Percentiles rank a stretch among this genome's conserved stretches.
phyloP scores from a whole-genome alignment of 1,139 yeast species.

The Saccharomyces hybrid region DNA sequence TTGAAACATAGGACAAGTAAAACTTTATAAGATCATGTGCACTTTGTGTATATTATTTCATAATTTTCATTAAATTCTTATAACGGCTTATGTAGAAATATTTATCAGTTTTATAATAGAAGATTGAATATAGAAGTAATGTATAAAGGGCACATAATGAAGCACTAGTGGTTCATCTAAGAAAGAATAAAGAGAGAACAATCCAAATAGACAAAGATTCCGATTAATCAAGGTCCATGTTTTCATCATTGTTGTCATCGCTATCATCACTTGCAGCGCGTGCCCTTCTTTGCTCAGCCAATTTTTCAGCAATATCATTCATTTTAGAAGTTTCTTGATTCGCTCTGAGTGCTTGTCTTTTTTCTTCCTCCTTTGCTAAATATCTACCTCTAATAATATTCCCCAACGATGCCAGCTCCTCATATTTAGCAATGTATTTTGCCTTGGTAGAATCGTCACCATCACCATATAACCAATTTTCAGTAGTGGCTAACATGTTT shows the following conservation, averaged over 20 bases:
- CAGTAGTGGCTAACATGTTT: slow-evolving; percentile 73
- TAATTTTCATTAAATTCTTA: neutral
- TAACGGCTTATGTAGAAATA: neutral
- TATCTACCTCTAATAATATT: slow-evolving; percentile 94
- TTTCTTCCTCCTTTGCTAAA: slow-evolving; percentile 90
- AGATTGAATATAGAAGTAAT: neutral
- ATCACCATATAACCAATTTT: slow-evolving; percentile 97
- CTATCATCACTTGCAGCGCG: slow-evolving; percentile 34
- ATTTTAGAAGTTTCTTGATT: slow-evolving; percentile 84
- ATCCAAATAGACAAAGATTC: neutral
- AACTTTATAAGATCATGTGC: neutral
- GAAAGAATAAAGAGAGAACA: neutral
- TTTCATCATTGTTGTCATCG: slow-evolving; percentile 21
- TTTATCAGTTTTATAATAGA: neutral
- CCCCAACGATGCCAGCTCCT: slow-evolving; percentile 92
- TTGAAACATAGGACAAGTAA: neutral
- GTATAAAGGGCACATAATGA: slow-evolving; percentile 1
- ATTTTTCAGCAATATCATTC: slow-evolving; percentile 84
- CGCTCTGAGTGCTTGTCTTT: slow-evolving; percentile 79
- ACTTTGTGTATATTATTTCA: neutral
- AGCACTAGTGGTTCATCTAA: neutral
- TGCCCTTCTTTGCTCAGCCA: slow-evolving; percentile 69
- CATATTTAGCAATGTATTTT: slow-evolving; percentile 94
- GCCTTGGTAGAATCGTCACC: slow-evolving; percentile 97
- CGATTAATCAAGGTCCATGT: slow-evolving; percentile 7